Conservation (phyloP, 2,329 filamentous ascomycete genomes). For the Thermomyces lanuginosus region DNA sequence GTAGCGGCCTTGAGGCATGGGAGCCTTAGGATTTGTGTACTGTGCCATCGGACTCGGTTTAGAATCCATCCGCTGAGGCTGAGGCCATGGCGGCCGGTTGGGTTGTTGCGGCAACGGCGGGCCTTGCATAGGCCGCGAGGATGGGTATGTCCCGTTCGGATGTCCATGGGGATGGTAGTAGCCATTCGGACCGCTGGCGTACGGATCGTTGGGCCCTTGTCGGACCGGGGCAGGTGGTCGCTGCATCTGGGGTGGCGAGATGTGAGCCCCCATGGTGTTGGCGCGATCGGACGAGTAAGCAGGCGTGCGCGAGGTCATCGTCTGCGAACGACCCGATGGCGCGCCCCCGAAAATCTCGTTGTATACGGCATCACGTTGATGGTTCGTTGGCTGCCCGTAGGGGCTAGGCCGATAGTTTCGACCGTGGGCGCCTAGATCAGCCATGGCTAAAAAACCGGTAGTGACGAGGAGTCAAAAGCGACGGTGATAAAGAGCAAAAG, state of each 20-base stretch:
- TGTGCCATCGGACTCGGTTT: slow-evolving; percentile 35
- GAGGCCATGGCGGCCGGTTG: slow-evolving; percentile 54
- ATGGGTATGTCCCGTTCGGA: slow-evolving; percentile 3
- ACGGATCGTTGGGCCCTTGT: slow-evolving; percentile 31
- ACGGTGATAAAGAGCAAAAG: no score
- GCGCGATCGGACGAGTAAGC: slow-evolving; percentile 52
- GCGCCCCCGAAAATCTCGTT: slow-evolving; percentile 86
- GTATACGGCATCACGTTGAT: slow-evolving; percentile 82
- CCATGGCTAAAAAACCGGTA: no score
- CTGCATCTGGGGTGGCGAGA: slow-evolving; percentile 28
- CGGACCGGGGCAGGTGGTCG: slow-evolving; percentile 28
- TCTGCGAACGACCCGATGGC: slow-evolving; percentile 78
- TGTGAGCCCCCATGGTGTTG: slow-evolving; percentile 55
- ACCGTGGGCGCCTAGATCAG: slow-evolving; percentile 47
- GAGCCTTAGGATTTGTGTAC: slow-evolving; percentile 43
- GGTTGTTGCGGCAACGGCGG: slow-evolving; percentile 28
- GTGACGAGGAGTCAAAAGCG: no score
- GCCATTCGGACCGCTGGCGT: slow-evolving; percentile 24
- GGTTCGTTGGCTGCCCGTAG: slow-evolving; percentile 34
- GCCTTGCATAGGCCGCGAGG: slow-evolving; percentile 11
- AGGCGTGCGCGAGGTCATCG: slow-evolving; percentile 68
- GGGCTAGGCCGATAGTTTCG: slow-evolving; percentile 39
- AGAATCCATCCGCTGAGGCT: slow-evolving; percentile 53
- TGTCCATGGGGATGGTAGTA: slow-evolving; percentile 22
- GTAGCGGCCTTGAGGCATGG: slow-evolving; percentile 33